Conservation (phyloP, 805 yeast genomes). For the Candida tallmaniae region DNA sequence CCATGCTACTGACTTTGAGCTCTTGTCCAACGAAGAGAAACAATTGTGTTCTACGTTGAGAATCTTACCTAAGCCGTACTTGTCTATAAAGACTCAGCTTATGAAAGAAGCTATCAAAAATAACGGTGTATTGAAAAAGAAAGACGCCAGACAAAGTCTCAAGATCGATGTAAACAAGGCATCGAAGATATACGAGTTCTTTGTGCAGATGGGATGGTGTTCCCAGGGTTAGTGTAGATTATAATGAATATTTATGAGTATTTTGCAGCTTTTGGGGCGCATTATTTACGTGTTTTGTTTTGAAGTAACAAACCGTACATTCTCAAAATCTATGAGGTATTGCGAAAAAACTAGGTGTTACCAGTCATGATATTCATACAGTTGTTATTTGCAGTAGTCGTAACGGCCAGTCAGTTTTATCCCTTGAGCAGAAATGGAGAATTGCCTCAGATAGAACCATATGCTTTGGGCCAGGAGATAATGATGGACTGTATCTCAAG, state of each 20-base stretch:
- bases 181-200: constrained; percentile 85
- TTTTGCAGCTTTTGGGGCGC: no score
- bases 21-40: constrained; percentile 85
- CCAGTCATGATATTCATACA: no score
- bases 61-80: constrained; percentile 87
- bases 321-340: no score
- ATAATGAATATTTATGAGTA: not conserved
- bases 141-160: constrained; percentile 77
- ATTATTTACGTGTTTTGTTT: no score
- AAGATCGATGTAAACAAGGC: constrained; percentile 86
- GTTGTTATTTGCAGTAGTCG: not conserved
- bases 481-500: constrained; percentile 59
- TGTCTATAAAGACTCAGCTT: constrained; percentile 85
- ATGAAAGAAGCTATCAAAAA: constrained; percentile 83
- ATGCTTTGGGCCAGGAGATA: constrained; percentile 36
- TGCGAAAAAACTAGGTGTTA: no score
- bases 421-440: constrained; percentile 36
- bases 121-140: constrained; percentile 79
- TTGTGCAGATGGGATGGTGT: constrained; percentile 89
- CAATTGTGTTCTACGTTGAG: constrained; percentile 77
- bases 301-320: no score
- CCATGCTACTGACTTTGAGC: constrained; percentile 75
- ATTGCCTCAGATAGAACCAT: constrained; percentile 36
- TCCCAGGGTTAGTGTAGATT: constrained; percentile 34
- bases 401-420: constrained; percentile 21